Conservation (phyloP, 345 rosid genomes). For the Schrenkiella parvula region DNA sequence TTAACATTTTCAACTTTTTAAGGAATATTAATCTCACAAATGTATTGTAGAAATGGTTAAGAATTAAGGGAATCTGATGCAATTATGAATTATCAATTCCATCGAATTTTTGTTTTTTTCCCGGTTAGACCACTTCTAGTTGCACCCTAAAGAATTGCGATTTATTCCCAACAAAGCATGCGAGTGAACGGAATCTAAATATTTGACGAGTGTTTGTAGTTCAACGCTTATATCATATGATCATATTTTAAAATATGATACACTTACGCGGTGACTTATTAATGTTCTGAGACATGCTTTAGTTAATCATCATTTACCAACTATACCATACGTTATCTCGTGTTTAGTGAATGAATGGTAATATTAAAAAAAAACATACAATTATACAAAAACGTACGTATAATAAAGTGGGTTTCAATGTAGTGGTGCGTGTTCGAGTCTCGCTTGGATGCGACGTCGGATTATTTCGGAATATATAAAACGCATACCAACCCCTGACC, state of each 20-base stretch:
- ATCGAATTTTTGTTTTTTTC: neutral
- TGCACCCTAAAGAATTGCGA: neutral
- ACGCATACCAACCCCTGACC: no score
- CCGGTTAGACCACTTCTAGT: neutral
- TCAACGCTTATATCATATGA: neutral
- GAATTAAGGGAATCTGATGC: no score
- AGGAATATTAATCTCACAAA: neutral
- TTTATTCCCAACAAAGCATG: neutral
- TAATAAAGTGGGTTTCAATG: no score
- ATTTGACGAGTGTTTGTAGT: neutral
- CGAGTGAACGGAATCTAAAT: conserved; percentile 15
- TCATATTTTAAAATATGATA: neutral
- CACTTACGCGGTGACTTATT: neutral
- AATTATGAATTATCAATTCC: neutral
- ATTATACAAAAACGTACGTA: no score
- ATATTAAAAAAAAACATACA: neutral
- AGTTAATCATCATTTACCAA: conserved; percentile 5
- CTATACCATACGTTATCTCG: neutral
- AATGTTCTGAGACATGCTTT: conserved; percentile 24
- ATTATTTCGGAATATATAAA: no score
- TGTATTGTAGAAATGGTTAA: neutral
- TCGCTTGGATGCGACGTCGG: no score
- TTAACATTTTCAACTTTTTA: no score
- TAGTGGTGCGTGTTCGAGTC: no score
- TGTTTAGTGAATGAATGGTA: neutral